Base-by-base conservation (phyloP, 441 rosid species). In the Jatropha podagrica region DNA sequence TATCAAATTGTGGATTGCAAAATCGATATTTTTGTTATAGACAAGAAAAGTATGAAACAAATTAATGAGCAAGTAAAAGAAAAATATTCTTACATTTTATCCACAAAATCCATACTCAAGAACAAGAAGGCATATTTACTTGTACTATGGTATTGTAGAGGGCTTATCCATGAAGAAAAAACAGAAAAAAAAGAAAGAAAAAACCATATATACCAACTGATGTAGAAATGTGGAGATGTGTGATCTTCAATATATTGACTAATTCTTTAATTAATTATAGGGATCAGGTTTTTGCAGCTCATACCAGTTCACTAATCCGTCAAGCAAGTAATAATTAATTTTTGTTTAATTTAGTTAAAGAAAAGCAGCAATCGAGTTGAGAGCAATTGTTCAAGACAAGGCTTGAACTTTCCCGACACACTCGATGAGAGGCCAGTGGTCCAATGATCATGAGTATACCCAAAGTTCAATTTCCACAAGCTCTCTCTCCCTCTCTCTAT, bases 381-480 rank as follows among this genome's bases (percentile, higher is more conserved):
- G 60, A 78, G 75, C 69, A 76, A 64, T 60, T 78, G 84, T 69
- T 79, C 76, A 65, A 78, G 79, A 48, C 69, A 62, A 75, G 48
- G 32, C 69, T 76, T 80, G 52, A 83, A 81, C 79, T 75, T 76
- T 77, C 74, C 81, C 81, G 61, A 68, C 70, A 59, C 70, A 78
- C 85, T 83, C 76, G 69, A 83, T 69, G 75, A 71, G 55, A 71
- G 55, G 72, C 51, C 71, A 67, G 72, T 74, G 82, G 85, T 75
- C 78, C 83, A 77, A 37, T 54, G 37, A 58, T 74, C 32, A 80
- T 82, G 84, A 84, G 80, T 80, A 79, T 52, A 54, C 77, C 82
- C 55, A 69, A 83, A 80, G 87, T 71, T 73, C 58, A 78, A 66
- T 56, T 74, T 69, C 49, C 76, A 26, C 54, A 37, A 13, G 15